Base-by-base conservation (phyloP, 108 stramenopile genomes). In the Cyclotella cryptica region DNA sequence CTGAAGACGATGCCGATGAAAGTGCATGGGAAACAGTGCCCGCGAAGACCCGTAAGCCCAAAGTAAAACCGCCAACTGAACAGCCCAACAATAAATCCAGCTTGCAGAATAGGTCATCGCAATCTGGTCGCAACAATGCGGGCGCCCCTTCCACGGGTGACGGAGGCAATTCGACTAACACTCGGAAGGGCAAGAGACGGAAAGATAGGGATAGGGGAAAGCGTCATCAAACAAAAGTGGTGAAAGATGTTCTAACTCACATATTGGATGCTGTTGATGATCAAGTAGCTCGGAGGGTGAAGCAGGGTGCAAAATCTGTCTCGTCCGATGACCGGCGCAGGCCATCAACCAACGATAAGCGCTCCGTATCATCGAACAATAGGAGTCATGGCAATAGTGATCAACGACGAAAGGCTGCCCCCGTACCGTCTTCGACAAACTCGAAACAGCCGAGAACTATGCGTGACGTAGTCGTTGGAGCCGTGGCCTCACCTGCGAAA, bases 1-100 rank as follows among this genome's bases (percentile, higher is more conserved):
- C 44, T 26, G 13, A 47, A 21, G 70, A 74, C 26, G 79, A 78
- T 18, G 75, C 79, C 40, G 74, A 89, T 53, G 84, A 80, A n/a
- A 85, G 85, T 28, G 69, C 69, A 22, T 91, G 90, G 90, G 90
- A 88, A 77, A 91, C 90, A n/a, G 90, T 91, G 17, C 88, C 85
- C 82, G 69, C 77, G 5, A 73, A 86, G 45, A 49, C 77, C 35
- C 77, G 77, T 26, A 71, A 82, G n/a, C 74, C 75, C 59, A 83
- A 77, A 59, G 62, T 70, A 44, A 87, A 87, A 65, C 19, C 10
- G 3, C 28, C 28, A n/a, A 45, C 10, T 14, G 44, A 13, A 8
- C 62, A 51, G 46, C 28, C 58, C 24, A 46, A 55, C 35, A 72
- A 72, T 40, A 61, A 72, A 35, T 12, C 29, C 22, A 59, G 29